A percentile compares a stretch with the other conserved stretches of the same genome.
phyloP scores from a whole-genome alignment of 306 rosid genomes.

The Boehmeria nivea region DNA sequence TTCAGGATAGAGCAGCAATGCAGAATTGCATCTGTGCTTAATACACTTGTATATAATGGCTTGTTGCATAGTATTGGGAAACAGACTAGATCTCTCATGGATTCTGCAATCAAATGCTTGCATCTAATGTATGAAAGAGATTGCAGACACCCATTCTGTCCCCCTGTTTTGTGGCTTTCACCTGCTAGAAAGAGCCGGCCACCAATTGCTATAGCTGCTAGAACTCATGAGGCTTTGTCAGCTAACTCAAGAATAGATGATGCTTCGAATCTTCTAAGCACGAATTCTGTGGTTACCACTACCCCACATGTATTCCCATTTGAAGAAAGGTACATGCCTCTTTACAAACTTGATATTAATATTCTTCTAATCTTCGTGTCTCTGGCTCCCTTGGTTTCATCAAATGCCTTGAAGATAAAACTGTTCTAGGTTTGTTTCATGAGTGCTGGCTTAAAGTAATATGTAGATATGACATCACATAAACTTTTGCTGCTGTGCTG shows the following conservation, averaged over 20 bases:
- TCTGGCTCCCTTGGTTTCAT: too few relatives aligned
- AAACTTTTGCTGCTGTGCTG: too few relatives aligned
- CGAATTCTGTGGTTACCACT: constrained; percentile 66
- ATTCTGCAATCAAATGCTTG: constrained; percentile 89
- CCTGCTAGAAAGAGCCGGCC: constrained; percentile 86
- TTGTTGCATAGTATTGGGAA: constrained; percentile 49
- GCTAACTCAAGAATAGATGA: constrained; percentile 60
- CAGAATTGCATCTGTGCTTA: constrained; percentile 72
- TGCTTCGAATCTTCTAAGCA: constrained; percentile 36
- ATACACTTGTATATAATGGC: constrained; percentile 88
- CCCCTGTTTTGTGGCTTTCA: constrained; percentile 86
- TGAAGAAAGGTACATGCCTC: constrained; percentile 68
- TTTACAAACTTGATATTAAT: too few relatives aligned
- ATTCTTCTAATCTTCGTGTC: neutral
- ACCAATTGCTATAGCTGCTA: constrained; percentile 81
- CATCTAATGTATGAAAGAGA: constrained; percentile 95
- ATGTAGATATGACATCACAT: too few relatives aligned
- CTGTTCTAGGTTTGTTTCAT: too few relatives aligned
- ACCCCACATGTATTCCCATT: constrained; percentile 90
- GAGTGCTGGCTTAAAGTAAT: too few relatives aligned
- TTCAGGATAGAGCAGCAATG: constrained; percentile 86
- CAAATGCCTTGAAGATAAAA: too few relatives aligned
- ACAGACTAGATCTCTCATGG: constrained; percentile 63
- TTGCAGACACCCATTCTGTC: constrained; percentile 93
- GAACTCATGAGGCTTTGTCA: constrained; percentile 78